Percentiles rank a stretch among this genome's conserved stretches.
Conservation (phyloP, 352 stramenopile species). For the Globisporangium heterothallicum region DNA sequence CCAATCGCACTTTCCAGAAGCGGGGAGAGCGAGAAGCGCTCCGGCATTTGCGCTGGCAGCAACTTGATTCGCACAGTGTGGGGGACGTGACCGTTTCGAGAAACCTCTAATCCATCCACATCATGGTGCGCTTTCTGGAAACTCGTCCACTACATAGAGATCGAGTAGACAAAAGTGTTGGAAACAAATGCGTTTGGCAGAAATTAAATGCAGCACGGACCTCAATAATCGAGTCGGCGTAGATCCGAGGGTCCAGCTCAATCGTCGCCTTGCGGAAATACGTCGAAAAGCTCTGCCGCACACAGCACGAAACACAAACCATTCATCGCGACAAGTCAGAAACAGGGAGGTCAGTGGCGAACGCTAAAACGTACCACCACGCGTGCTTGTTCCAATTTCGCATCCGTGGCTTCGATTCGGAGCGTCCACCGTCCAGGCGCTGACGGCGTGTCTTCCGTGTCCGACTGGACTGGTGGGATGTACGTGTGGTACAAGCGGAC, state of each 20-base stretch:
- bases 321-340: too few relatives aligned
- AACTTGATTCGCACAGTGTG: constrained; percentile 69
- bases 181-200: not conserved
- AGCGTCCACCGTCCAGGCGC: constrained; percentile 54
- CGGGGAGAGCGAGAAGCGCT: constrained; percentile 56
- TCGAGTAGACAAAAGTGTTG: not conserved
- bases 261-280: constrained; percentile 77
- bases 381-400: constrained; percentile 18
- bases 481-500: constrained; percentile 65
- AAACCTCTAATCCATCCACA: constrained; percentile 52
- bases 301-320: not conserved
- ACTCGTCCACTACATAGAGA: constrained; percentile 50
- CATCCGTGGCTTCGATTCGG: constrained; percentile 50
- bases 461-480: constrained; percentile 29
- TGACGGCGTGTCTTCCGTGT: constrained; percentile 21
- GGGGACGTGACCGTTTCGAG: constrained; percentile 36
- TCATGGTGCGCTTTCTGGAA: constrained; percentile 69
- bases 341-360: too few relatives aligned
- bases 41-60: constrained; percentile 41
- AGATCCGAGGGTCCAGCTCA: constrained; percentile 60
- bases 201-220: constrained; percentile 13
- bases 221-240: constrained; percentile 66
- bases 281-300: constrained; percentile 59
- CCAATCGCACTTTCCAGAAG: constrained; percentile 32
- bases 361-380: constrained; percentile 34